These are phyloP conservation scores for Cyclocybe aegerita DNA, from an alignment of 768 basidiomycete species.

Conservation along the genomic window DNA sequence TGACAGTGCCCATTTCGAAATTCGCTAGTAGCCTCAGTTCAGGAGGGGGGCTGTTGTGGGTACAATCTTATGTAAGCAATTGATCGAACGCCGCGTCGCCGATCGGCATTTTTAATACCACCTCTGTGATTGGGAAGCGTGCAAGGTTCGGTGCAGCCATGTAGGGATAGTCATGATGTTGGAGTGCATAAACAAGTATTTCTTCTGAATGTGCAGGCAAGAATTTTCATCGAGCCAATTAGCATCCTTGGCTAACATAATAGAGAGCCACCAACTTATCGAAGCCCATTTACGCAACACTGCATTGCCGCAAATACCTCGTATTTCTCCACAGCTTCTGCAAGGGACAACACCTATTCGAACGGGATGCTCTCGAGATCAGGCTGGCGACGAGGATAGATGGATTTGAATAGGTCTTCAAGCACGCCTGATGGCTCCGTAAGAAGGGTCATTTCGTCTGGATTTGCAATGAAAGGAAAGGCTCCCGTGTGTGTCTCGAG, in stretches of 20 bases:
- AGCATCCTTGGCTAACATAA: too few relatives aligned
- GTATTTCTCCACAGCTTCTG: conserved; percentile 23
- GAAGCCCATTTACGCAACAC: conserved; percentile 13
- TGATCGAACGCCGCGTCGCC: too few relatives aligned
- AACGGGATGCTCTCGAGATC: conserved; percentile 4
- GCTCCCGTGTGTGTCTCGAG: conserved; percentile 2
- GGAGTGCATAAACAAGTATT: too few relatives aligned
- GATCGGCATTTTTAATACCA: not conserved
- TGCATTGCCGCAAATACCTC: conserved; percentile 18
- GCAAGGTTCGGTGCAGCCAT: not conserved
- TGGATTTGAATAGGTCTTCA: conserved; percentile 23
- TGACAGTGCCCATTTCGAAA: too few relatives aligned
- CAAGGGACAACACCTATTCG: conserved; percentile 8
- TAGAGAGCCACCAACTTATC: too few relatives aligned
- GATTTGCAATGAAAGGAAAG: conserved; percentile 3
- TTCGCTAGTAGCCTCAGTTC: too few relatives aligned
- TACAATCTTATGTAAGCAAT: too few relatives aligned
- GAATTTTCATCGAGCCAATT: too few relatives aligned
- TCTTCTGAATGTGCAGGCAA: too few relatives aligned
- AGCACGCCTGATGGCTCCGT: conserved; percentile 16
- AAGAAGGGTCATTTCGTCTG: conserved; percentile 13
- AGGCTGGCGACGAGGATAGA: conserved; percentile 19
- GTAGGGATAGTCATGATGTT: too few relatives aligned
- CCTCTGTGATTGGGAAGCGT: not conserved
- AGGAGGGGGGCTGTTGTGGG: too few relatives aligned